These are phyloP conservation scores for Beta macrorhiza DNA, from an alignment of 179 eudicot genomes.

Conservation along the genomic window DNA sequence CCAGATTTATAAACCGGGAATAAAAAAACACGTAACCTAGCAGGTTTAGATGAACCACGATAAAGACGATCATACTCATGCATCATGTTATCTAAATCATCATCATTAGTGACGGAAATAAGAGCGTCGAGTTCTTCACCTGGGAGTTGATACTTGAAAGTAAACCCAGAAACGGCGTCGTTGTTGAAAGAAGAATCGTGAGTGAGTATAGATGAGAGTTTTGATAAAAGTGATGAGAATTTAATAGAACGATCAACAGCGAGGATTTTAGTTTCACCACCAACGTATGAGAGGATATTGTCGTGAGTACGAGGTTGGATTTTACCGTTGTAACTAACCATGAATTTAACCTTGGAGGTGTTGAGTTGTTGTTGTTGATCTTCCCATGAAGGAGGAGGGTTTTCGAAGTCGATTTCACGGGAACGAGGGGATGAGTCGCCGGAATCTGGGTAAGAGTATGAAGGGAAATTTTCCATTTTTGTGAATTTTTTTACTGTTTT, in stretches of 20 bases:
- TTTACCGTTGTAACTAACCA: conserved; percentile 45
- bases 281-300: conserved; percentile 51
- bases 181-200: conserved; percentile 12
- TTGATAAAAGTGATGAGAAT: conserved; percentile 37
- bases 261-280: conserved; percentile 70
- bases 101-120: conserved; percentile 69
- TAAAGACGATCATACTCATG: conserved; percentile 59
- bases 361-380: not conserved
- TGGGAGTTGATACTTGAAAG: conserved; percentile 66
- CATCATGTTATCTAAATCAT: conserved; percentile 77
- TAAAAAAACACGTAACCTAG: conserved; percentile 56
- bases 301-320: conserved; percentile 53
- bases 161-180: conserved; percentile 6
- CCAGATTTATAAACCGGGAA: conserved; percentile 32
- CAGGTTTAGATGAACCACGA: conserved; percentile 51
- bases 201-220: no score
- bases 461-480: conserved; percentile 52
- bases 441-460: conserved; percentile 47
- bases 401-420: conserved; percentile 60
- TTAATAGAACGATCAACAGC: conserved; percentile 48
- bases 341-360: conserved; percentile 37
- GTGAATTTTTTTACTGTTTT: not conserved
- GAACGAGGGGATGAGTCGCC: conserved; percentile 40
- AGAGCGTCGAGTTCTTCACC: conserved; percentile 72
- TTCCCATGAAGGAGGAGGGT: conserved; percentile 33